phyloP scores from a whole-genome alignment of 139 green algal genomes.

The Chlorella sp. region DNA sequence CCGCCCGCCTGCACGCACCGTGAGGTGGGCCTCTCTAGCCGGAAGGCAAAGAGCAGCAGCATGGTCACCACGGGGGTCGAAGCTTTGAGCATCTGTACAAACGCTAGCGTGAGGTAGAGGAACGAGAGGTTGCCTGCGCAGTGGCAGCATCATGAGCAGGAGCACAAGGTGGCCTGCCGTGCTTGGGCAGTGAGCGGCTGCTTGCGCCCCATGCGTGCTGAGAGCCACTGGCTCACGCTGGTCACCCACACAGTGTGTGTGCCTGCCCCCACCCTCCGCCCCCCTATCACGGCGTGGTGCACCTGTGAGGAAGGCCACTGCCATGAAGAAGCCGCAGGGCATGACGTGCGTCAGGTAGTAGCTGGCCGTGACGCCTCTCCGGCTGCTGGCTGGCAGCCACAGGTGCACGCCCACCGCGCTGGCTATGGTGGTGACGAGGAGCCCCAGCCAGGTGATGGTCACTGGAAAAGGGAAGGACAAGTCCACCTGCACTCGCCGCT shows the following conservation, averaged over 20 bases:
- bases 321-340: constrained; percentile 49
- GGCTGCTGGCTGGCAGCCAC: background rate
- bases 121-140: constrained; percentile 74
- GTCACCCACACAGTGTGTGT: background rate
- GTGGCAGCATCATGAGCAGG: background rate
- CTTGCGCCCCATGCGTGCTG: background rate
- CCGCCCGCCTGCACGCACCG: no score
- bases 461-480: constrained; percentile 28
- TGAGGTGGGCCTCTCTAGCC: constrained; percentile 51
- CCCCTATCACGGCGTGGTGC: no score
- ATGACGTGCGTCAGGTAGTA: constrained; percentile 27
- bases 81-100: constrained; percentile 83
- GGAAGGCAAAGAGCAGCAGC: constrained; percentile 57
- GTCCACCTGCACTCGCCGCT: constrained; percentile 10
- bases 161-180: background rate
- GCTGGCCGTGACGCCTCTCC: background rate
- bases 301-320: constrained; percentile 65
- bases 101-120: constrained; percentile 88
- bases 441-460: constrained; percentile 20
- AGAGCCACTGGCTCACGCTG: background rate
- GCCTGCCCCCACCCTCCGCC: background rate
- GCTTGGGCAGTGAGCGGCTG: background rate
- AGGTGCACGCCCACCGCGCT: constrained; percentile 3
- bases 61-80: constrained; percentile 81
- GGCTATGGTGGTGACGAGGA: constrained; percentile 11